Conservation (phyloP, 768 basidiomycete genomes). For the Mycena floridula region DNA sequence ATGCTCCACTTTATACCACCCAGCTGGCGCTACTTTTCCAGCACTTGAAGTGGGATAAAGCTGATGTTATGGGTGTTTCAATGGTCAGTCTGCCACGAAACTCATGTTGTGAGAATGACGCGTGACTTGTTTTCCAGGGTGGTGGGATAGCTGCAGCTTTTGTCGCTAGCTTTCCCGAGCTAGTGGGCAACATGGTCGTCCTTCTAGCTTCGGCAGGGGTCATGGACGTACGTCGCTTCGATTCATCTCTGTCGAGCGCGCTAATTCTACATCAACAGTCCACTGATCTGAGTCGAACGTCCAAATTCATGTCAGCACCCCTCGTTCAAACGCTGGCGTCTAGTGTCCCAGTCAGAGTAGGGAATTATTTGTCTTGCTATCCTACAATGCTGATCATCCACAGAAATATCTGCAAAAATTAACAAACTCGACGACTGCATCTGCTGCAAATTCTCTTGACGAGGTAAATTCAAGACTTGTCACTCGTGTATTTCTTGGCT, state of each 20-base stretch:
- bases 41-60: constrained; percentile 65
- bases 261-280: constrained; percentile 29
- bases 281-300: constrained; percentile 62
- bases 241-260: neutral
- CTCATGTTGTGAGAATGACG: neutral
- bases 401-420: constrained; percentile 50
- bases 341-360: constrained; percentile 56
- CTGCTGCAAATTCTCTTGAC: constrained; percentile 28
- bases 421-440: constrained; percentile 27
- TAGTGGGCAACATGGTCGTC: constrained; percentile 58
- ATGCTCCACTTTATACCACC: constrained; percentile 56
- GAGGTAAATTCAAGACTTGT: constrained; percentile 29
- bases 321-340: constrained; percentile 63
- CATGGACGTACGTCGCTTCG: constrained; percentile 41
- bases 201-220: constrained; percentile 68
- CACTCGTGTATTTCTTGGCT: neutral
- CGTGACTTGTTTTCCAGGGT: constrained; percentile 36
- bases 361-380: constrained; percentile 11
- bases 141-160: constrained; percentile 72
- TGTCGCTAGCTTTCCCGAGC: constrained; percentile 61
- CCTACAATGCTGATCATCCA: neutral
- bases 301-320: constrained; percentile 75
- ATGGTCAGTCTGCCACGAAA: constrained; percentile 48
- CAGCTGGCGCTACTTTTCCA: constrained; percentile 85
- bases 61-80: constrained; percentile 62